Conservation (phyloP, 2,329 filamentous ascomycete genomes). For the Blastomyces silverae region DNA sequence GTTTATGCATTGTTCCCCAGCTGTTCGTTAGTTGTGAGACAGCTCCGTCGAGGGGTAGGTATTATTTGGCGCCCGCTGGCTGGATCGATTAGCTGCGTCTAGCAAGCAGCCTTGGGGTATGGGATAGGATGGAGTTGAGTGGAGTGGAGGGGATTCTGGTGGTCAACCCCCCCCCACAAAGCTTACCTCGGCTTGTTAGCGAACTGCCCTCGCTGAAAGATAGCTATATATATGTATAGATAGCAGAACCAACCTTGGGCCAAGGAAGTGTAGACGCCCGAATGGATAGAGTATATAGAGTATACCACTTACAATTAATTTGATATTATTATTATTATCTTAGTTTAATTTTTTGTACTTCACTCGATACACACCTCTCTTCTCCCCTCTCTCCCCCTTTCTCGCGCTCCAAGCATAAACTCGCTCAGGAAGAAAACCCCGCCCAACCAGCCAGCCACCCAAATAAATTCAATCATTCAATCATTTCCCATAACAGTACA, state of each 20-base stretch:
- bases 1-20: neutral
- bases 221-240: too few species aligned
- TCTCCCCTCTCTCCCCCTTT: too few species aligned
- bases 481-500: constrained; percentile 2
- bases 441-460: neutral
- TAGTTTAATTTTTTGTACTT: too few species aligned
- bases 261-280: too few species aligned
- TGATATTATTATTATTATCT: neutral
- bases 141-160: too few species aligned
- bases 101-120: too few species aligned
- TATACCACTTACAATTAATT: too few species aligned
- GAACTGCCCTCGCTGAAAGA: neutral
- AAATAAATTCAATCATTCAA: neutral
- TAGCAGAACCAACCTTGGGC: too few species aligned
- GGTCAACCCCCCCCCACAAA: neutral
- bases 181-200: neutral
- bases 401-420: neutral
- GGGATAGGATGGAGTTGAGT: too few species aligned
- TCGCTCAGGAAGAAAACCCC: neutral
- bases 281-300: neutral
- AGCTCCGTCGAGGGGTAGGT: neutral
- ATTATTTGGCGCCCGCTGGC: neutral
- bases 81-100: neutral
- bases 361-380: too few species aligned
- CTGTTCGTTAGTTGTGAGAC: neutral